These are phyloP conservation scores for Casuarina cunninghamiana DNA, from an alignment of 306 rosid species.

Conservation along the genomic window DNA sequence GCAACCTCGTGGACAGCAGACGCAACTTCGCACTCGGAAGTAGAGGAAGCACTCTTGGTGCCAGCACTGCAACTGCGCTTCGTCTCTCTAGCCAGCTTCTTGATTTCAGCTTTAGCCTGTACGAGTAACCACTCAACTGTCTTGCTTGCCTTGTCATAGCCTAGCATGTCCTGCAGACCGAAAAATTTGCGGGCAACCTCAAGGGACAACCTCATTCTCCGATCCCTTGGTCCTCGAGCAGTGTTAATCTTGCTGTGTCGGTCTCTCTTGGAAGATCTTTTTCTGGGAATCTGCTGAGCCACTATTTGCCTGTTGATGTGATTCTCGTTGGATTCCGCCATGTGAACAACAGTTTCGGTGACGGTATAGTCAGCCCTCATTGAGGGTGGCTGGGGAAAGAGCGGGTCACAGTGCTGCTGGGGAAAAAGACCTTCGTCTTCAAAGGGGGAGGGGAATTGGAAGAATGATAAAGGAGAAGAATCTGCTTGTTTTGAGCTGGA, in stretches of 20 bases:
- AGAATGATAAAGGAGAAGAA: conserved; percentile 40
- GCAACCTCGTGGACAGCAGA: conserved; percentile 59
- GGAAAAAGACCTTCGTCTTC: conserved; percentile 41
- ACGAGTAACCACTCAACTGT: conserved; percentile 83
- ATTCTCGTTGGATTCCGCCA: conserved; percentile 24
- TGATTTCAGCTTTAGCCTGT: conserved; percentile 58
- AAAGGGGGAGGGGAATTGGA: conserved; percentile 54
- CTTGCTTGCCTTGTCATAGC: conserved; percentile 86
- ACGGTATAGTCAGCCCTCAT: neutral
- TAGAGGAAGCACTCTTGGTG: conserved; percentile 42
- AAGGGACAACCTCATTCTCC: conserved; percentile 85
- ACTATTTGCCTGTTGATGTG: neutral
- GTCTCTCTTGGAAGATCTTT: conserved; percentile 61
- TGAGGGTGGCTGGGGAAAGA: conserved; percentile 28
- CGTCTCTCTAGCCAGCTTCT: conserved; percentile 46
- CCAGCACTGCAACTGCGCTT: conserved; percentile 11
- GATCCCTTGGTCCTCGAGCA: conserved; percentile 65
- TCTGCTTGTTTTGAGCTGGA: conserved; percentile 31
- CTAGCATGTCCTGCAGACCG: conserved; percentile 79
- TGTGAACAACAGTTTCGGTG: neutral
- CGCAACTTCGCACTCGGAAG: conserved; percentile 74
- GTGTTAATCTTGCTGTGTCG: conserved; percentile 91
- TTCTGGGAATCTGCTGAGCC: conserved; percentile 39
- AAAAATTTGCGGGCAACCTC: conserved; percentile 75
- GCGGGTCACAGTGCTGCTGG: conserved; percentile 34